Evolutionary conservation across 495 filamentous ascomycete species (phyloP).

Genomic region (Oidiodendron maius): DNA sequence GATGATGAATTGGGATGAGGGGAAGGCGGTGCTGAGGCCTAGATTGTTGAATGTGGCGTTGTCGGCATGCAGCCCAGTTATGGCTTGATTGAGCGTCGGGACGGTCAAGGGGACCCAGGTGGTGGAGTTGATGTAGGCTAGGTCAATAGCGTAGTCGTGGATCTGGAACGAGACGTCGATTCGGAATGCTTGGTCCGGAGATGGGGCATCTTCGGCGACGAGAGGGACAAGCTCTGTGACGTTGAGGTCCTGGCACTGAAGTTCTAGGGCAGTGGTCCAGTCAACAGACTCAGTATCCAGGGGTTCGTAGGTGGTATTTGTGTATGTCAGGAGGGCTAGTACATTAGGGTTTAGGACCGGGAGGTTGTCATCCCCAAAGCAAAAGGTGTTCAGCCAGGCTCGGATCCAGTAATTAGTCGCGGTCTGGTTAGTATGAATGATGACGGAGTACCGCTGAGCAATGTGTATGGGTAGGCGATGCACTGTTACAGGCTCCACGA

Average conservation of each 20-base stretch:
- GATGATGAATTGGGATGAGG: conserved; percentile 35
- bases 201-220: conserved; percentile 1
- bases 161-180: conserved; percentile 12
- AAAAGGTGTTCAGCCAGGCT: conserved; percentile 6
- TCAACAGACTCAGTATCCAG: conserved; percentile 2
- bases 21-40: conserved; percentile 29
- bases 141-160: conserved; percentile 4
- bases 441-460: conserved; percentile 66
- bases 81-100: conserved; percentile 72
- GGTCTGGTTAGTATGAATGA: conserved; percentile 48
- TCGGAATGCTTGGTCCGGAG: conserved; percentile 1
- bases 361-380: conserved; percentile 4
- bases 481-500: conserved; percentile 39
- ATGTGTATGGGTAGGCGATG: conserved; percentile 50
- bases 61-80: conserved; percentile 20
- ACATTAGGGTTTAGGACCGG: conserved; percentile 7
- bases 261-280: conserved; percentile 6
- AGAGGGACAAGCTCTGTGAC: conserved; percentile 2
- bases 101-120: conserved; percentile 87
- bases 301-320: conserved; percentile 26
- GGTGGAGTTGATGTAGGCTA: conserved; percentile 29
- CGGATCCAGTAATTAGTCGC: conserved; percentile 13
- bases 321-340: conserved; percentile 9
- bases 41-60: conserved; percentile 2
- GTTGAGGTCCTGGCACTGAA: conserved; percentile 7